Percentiles rank a stretch among this genome's conserved stretches.
Evolutionary conservation across 352 stramenopile species (phyloP).

Genomic region (Globisporangium uncinulatum): DNA sequence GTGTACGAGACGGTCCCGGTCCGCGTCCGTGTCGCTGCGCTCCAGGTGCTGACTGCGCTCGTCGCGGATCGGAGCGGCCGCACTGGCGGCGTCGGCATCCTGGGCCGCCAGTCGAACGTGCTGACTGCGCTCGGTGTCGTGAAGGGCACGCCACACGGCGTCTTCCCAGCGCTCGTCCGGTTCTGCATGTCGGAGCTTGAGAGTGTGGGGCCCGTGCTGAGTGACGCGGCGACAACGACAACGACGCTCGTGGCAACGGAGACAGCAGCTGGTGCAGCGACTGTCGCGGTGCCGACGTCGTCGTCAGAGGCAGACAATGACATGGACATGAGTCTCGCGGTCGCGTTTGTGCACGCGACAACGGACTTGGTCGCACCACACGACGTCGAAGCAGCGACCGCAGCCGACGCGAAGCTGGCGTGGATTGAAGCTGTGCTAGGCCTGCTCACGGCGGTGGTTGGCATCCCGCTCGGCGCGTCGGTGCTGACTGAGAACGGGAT

Average conservation of each 20-base stretch:
- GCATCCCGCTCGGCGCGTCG: constrained; percentile 65
- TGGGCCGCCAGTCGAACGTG: constrained; percentile 78
- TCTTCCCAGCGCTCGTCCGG: constrained; percentile 79
- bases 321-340: constrained; percentile 86
- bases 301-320: constrained; percentile 22
- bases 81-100: constrained; percentile 52
- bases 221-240: neutral
- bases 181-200: constrained; percentile 74
- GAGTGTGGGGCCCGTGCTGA: constrained; percentile 14
- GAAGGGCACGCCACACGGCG: constrained; percentile 70
- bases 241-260: no score
- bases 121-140: constrained; percentile 68
- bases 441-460: constrained; percentile 65
- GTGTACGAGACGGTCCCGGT: constrained; percentile 49
- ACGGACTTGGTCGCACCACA: constrained; percentile 62
- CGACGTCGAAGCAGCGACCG: constrained; percentile 55
- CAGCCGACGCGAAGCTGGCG: constrained; percentile 46
- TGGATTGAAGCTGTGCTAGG: constrained; percentile 81
- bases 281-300: neutral
- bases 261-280: no score
- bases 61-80: constrained; percentile 72
- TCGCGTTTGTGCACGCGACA: constrained; percentile 86
- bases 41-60: constrained; percentile 74
- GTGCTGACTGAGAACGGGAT: constrained; percentile 84
- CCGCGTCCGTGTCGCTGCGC: constrained; percentile 45